Percentiles rank a stretch among this genome's conserved stretches.
These are phyloP conservation scores for Terfezia claveryi DNA, from an alignment of 495 filamentous ascomycete genomes.

Conservation along the genomic window DNA sequence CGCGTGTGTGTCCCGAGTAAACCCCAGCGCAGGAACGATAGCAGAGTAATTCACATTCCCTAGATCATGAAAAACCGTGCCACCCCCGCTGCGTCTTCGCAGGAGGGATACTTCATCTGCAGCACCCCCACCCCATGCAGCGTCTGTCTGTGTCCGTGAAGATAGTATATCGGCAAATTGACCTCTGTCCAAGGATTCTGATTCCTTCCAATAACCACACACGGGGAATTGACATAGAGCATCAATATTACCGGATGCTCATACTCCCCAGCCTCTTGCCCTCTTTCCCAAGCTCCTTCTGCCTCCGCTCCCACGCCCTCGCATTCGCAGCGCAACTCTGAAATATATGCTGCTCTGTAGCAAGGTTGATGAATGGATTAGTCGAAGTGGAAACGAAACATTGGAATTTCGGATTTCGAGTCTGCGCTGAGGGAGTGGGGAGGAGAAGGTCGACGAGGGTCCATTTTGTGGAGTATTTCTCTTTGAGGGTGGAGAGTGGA, in stretches of 20 bases:
- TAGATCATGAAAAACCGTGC: slow-evolving; percentile 77
- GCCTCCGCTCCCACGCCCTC: too few relatives aligned
- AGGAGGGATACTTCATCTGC: too few relatives aligned
- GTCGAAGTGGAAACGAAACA: slow-evolving; percentile 55
- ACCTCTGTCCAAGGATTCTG: slow-evolving; percentile 94
- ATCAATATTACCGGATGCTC: slow-evolving; percentile 38
- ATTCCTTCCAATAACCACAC: slow-evolving; percentile 80
- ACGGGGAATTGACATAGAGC: slow-evolving; percentile 66
- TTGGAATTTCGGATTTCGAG: slow-evolving; percentile 18
- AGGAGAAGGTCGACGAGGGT: background rate
- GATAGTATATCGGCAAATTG: slow-evolving; percentile 33
- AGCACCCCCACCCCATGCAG: slow-evolving; percentile 40
- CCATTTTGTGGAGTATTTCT: background rate
- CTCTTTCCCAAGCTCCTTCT: too few relatives aligned
- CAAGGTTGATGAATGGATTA: slow-evolving; percentile 78
- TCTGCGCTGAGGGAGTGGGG: slow-evolving; percentile 3
- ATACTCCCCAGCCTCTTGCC: background rate
- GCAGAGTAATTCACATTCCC: slow-evolving; percentile 90
- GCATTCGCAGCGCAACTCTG: slow-evolving; percentile 46
- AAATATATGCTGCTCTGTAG: slow-evolving; percentile 83
- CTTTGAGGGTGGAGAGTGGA: background rate
- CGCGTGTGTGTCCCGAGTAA: slow-evolving; percentile 70
- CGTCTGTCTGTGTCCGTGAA: slow-evolving; percentile 25
- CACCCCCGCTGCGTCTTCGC: slow-evolving; percentile 55
- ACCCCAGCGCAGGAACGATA: slow-evolving; percentile 49